Percentiles rank a stretch among this genome's conserved stretches.
These are phyloP conservation scores for Bipolaris zeicola DNA, from an alignment of 2,329 filamentous ascomycete genomes.

Conservation along the genomic window DNA sequence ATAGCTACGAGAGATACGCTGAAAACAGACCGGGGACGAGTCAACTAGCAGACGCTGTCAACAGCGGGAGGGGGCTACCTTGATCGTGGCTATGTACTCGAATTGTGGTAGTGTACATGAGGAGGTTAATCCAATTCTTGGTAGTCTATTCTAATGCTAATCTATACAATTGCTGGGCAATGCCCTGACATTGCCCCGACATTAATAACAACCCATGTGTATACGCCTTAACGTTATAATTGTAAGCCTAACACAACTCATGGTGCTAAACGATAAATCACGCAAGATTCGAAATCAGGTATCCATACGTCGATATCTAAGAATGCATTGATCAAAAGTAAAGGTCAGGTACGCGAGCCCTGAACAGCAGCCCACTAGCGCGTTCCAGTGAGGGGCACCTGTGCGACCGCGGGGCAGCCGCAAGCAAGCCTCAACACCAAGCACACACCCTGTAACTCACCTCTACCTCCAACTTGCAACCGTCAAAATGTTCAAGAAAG, in stretches of 20 bases:
- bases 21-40: constrained; percentile 66
- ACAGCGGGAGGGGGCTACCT: constrained; percentile 60
- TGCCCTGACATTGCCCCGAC: no score
- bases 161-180: background rate
- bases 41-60: constrained; percentile 64
- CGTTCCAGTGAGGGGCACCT: constrained; percentile 14
- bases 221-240: no score
- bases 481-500: constrained; percentile 47
- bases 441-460: background rate
- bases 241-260: no score
- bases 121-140: background rate
- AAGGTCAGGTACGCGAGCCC: background rate
- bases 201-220: no score
- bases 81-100: constrained; percentile 27
- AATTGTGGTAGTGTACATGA: background rate
- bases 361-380: constrained; percentile 9
- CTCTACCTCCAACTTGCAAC: background rate
- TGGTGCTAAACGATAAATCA: no score
- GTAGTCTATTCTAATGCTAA: background rate
- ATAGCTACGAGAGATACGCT: constrained; percentile 68
- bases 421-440: constrained; percentile 13
- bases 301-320: no score
- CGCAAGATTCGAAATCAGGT: no score
- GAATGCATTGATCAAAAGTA: background rate
- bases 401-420: constrained; percentile 12